Evolutionary conservation across 208 protist species (phyloP).

Genomic region (Leishmania mexicana): DNA sequence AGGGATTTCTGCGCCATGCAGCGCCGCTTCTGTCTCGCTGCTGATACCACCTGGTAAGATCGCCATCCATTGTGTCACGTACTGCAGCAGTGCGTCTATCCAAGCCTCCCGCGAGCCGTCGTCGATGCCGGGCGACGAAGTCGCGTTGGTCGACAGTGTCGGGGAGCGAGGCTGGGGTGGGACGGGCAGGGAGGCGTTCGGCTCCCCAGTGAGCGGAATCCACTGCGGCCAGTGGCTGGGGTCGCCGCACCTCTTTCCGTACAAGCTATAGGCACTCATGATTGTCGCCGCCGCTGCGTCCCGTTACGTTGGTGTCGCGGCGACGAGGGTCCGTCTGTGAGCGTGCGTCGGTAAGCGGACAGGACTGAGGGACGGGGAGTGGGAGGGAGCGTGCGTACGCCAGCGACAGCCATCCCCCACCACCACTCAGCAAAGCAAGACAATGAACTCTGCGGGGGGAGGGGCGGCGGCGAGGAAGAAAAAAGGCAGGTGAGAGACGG

Average conservation of each 20-base stretch:
- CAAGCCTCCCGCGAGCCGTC: neutral
- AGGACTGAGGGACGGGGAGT: neutral
- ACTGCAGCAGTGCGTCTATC: neutral
- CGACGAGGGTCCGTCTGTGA: neutral
- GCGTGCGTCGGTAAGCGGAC: neutral
- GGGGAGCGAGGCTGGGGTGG: neutral
- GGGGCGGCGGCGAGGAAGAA: neutral
- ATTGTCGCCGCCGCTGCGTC: too few relatives aligned
- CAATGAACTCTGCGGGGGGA: neutral
- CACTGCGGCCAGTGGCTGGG: slow-evolving; percentile 21
- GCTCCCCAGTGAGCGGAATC: neutral
- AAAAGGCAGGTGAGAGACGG: neutral
- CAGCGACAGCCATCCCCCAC: neutral
- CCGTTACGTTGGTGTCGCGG: neutral
- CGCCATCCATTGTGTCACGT: neutral
- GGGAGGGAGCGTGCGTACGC: neutral
- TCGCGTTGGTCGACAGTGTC: neutral
- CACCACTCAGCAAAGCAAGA: neutral
- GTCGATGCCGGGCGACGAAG: neutral
- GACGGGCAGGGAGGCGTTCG: neutral
- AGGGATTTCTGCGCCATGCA: neutral
- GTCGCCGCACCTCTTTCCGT: neutral
- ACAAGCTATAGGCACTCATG: neutral
- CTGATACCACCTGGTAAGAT: neutral
- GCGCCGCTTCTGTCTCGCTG: neutral